Evolutionary conservation across 1,284 basidiomycete genomes (phyloP).

Genomic region (Tilletia setariae): DNA sequence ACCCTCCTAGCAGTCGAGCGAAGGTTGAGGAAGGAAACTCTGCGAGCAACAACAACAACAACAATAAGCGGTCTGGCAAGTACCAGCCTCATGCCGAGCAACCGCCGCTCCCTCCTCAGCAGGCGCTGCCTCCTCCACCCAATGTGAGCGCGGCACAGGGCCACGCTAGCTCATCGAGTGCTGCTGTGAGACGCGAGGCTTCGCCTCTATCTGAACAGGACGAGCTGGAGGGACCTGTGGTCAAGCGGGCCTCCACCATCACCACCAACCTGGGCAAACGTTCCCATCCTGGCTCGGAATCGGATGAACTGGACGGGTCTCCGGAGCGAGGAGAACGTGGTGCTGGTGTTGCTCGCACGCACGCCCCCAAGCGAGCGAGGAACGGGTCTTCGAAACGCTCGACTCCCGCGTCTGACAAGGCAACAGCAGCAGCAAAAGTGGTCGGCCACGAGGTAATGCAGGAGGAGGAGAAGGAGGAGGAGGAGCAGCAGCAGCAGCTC

Average conservation of each 20-base stretch:
- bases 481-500: too few species aligned
- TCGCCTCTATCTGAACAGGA: not conserved
- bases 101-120: not conserved
- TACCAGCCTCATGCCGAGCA: slow-evolving; percentile 11
- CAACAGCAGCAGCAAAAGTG: not conserved
- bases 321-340: not conserved
- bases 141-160: not conserved
- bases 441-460: not conserved
- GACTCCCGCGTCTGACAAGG: not conserved
- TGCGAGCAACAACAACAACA: not conserved
- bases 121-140: slow-evolving; percentile 1
- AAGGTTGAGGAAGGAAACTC: not conserved
- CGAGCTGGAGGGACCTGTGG: not conserved
- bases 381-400: not conserved
- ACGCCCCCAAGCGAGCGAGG: not conserved
- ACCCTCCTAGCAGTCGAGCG: slow-evolving; percentile 14
- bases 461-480: not conserved
- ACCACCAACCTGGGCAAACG: slow-evolving; percentile 8
- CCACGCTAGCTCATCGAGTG: not conserved
- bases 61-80: not conserved
- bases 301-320: slow-evolving; percentile 2
- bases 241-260: not conserved
- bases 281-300: not conserved
- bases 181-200: not conserved
- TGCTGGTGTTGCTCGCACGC: not conserved